These are phyloP conservation scores for Penicillium pancosmium DNA, from an alignment of 495 filamentous ascomycete genomes.

Conservation along the genomic window DNA sequence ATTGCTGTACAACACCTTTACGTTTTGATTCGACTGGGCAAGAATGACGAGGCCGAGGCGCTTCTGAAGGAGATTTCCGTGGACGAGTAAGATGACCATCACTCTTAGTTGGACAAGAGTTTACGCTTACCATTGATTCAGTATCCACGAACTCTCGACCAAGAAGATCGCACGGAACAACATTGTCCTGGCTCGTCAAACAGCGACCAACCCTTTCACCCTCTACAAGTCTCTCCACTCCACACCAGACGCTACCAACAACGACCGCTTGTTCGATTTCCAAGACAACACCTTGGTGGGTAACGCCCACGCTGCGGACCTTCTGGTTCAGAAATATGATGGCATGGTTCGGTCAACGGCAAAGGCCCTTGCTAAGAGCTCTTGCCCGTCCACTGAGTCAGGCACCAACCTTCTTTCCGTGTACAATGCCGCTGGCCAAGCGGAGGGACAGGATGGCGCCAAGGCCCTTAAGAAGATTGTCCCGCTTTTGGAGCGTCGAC, in stretches of 20 bases:
- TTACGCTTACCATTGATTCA: slow-evolving; percentile 32
- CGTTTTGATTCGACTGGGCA: slow-evolving; percentile 71
- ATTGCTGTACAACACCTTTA: slow-evolving; percentile 88
- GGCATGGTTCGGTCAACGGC: slow-evolving; percentile 71
- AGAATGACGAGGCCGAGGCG: slow-evolving; percentile 69
- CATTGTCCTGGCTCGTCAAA: slow-evolving; percentile 59
- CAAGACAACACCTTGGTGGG: slow-evolving; percentile 68
- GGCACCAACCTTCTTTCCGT: slow-evolving; percentile 68
- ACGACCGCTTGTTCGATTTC: slow-evolving; percentile 75
- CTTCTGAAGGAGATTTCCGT: slow-evolving; percentile 66
- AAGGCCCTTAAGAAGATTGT: slow-evolving; percentile 73
- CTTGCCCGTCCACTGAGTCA: slow-evolving; percentile 57
- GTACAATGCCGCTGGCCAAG: slow-evolving; percentile 78
- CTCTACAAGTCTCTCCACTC: slow-evolving; percentile 68
- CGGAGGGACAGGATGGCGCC: slow-evolving; percentile 63
- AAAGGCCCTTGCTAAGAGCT: slow-evolving; percentile 55
- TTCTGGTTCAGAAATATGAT: slow-evolving; percentile 76
- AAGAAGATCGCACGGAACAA: slow-evolving; percentile 81
- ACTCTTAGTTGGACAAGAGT: neutral
- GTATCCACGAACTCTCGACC: slow-evolving; percentile 78
- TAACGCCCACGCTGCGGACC: slow-evolving; percentile 71
- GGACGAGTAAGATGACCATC: slow-evolving; percentile 53
- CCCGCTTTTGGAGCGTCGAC: slow-evolving; percentile 72
- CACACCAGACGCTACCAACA: slow-evolving; percentile 57
- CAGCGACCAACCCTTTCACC: slow-evolving; percentile 73